Conservation (phyloP, 148 eudicot species). For the Rhododendron kiyosumense region DNA sequence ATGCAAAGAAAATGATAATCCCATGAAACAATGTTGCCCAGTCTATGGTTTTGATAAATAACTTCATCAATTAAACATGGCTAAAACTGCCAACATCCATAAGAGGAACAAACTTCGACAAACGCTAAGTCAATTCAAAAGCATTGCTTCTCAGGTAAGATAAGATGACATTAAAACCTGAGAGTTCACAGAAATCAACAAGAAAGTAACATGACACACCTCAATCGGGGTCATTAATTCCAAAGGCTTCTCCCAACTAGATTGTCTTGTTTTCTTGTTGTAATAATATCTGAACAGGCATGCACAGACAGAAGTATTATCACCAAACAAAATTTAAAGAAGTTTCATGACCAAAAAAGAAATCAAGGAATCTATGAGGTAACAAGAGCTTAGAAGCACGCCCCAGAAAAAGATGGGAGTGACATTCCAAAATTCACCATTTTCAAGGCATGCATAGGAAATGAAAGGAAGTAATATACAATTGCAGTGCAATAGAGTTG, state of each 20-base stretch:
- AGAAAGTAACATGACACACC: slow-evolving; percentile 48
- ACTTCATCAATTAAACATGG: slow-evolving; percentile 23
- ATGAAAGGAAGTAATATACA: not conserved
- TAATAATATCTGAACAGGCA: slow-evolving; percentile 65
- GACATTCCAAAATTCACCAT: not conserved
- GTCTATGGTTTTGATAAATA: slow-evolving; percentile 12
- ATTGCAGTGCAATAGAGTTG: not conserved
- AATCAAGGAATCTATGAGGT: not conserved
- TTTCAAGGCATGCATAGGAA: not conserved
- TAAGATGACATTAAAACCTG: not conserved
- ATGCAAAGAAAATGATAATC: slow-evolving; percentile 81
- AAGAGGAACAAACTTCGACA: slow-evolving; percentile 3
- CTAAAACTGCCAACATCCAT: slow-evolving; percentile 26
- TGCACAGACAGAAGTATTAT: not conserved
- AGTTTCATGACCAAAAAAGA: not conserved
- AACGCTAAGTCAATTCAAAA: slow-evolving; percentile 16
- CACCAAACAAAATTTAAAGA: not conserved
- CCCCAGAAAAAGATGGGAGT: not conserved
- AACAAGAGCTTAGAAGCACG: not conserved
- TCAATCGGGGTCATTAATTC: slow-evolving; percentile 93
- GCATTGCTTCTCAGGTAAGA: slow-evolving; percentile 16
- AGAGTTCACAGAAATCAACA: slow-evolving; percentile 9
- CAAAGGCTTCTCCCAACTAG: slow-evolving; percentile 96
- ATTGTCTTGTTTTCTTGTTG: slow-evolving; percentile 87
- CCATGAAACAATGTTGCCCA: slow-evolving; percentile 47